A percentile compares a stretch with the other conserved stretches of the same genome.
These are phyloP conservation scores for Morella rubra DNA, from an alignment of 306 rosid genomes.

Conservation along the genomic window DNA sequence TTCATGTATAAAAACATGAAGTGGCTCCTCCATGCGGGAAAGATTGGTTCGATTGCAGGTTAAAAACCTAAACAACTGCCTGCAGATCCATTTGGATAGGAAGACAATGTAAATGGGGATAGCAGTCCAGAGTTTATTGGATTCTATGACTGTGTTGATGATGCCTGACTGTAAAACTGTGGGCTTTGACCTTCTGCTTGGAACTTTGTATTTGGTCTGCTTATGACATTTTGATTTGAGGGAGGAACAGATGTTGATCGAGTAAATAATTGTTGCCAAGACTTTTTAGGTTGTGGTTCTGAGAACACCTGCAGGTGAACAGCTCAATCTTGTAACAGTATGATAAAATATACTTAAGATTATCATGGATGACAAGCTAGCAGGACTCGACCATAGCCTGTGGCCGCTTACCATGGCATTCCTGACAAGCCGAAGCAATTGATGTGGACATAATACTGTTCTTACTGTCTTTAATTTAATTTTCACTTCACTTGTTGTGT, in stretches of 20 bases:
- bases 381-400: conserved; percentile 10
- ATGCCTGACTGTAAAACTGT: conserved; percentile 50
- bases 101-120: conserved; percentile 68
- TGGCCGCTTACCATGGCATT: conserved; percentile 2
- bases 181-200: conserved; percentile 63
- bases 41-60: conserved; percentile 71
- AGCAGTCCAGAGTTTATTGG: conserved; percentile 89
- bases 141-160: conserved; percentile 63
- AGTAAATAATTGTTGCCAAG: conserved; percentile 97
- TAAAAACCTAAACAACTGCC: conserved; percentile 80
- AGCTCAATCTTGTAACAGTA: conserved; percentile 29
- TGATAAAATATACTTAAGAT: neutral
- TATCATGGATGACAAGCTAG: conserved; percentile 13
- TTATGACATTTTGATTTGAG: conserved; percentile 70
- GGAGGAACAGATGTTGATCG: conserved; percentile 65
- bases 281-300: conserved; percentile 70
- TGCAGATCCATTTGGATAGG: conserved; percentile 51
- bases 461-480: no score
- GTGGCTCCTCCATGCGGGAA: conserved; percentile 53
- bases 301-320: conserved; percentile 63
- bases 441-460: neutral
- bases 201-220: conserved; percentile 75
- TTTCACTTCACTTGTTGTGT: no score
- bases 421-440: conserved; percentile 2
- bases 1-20: conserved; percentile 58